Evolutionary conservation across 1,284 basidiomycete species (phyloP).

Genomic region (Cutaneotrichosporon sp.): DNA sequence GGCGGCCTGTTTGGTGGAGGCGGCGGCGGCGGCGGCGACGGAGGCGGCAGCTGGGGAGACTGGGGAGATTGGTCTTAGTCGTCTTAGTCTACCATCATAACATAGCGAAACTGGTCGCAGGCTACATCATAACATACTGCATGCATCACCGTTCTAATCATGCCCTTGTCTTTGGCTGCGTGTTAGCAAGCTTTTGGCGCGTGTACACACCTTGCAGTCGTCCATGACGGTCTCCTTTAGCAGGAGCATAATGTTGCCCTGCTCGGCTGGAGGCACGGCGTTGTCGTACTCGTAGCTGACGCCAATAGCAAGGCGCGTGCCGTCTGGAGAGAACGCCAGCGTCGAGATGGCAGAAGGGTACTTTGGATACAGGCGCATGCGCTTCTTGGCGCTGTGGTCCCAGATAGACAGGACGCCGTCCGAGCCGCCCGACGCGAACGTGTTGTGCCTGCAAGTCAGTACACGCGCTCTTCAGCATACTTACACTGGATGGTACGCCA

Average conservation of each 20-base stretch:
- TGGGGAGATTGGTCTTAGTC: slow-evolving; percentile 29
- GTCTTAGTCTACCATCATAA: background rate
- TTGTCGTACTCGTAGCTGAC: slow-evolving; percentile 85
- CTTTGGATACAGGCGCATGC: slow-evolving; percentile 80
- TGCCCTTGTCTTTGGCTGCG: slow-evolving; percentile 10
- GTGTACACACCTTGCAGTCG: slow-evolving; percentile 43
- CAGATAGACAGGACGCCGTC: slow-evolving; percentile 88
- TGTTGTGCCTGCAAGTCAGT: slow-evolving; percentile 63
- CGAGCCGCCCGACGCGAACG: slow-evolving; percentile 89
- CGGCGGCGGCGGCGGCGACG: slow-evolving; percentile 14
- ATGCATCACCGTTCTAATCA: slow-evolving; percentile 5
- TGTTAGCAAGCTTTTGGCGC: background rate
- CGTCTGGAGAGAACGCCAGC: slow-evolving; percentile 75
- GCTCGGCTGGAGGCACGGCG: slow-evolving; percentile 50
- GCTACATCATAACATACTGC: slow-evolving; percentile 1
- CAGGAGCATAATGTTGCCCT: slow-evolving; percentile 36
- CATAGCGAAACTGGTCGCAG: too few relatives aligned
- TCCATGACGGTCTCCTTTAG: slow-evolving; percentile 49
- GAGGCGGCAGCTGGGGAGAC: slow-evolving; percentile 15
- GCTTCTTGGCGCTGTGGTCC: slow-evolving; percentile 96
- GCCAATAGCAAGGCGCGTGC: slow-evolving; percentile 71
- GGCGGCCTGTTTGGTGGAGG: slow-evolving; percentile 25
- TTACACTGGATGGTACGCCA: slow-evolving; percentile 86
- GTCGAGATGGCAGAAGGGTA: slow-evolving; percentile 67
- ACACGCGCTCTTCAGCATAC: slow-evolving; percentile 28